Evolutionary conservation across 1,284 basidiomycete species (phyloP), one percentile per base, ranked within the genome.

Genomic region (Rhodotorula sp.): DNA sequence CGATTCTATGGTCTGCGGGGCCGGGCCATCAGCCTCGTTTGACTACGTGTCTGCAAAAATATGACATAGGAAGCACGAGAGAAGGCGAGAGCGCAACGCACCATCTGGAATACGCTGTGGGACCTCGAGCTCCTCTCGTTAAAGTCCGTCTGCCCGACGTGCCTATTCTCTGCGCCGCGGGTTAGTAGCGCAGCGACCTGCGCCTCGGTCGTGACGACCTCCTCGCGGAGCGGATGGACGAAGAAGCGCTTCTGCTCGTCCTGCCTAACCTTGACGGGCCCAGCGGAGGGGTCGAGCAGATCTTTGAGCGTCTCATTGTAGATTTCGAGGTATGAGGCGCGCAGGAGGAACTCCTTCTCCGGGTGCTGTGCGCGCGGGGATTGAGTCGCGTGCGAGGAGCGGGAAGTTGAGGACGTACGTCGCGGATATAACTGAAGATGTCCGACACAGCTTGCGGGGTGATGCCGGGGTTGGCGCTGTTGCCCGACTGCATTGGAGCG

Each of bases 81-180:
- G 34, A 34, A 8, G n/a, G n/a, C n/a, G 41, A 22, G 32, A 17
- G 1, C 22, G 32, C 25, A 9, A 50, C 83, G 78, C 1, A 95
- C 92, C 50, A 96, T 86, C 56, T 94, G 85, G 82, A 97, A 96
- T 0, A 97, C 91, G 72, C 91, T 93, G 82, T 98, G 96, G 82
- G 90, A 92, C 34, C 96, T 86, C 77, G 91, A 94, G 82, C 91
- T 94, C 56, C 94, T 84, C 78, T 94, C 92, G 81, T 99, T 99
- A 93, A 94, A 99, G 81, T 99, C 96, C 25, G 96, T 99, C 75
- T 89, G 91, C 0, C 94, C 95, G 7, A 94, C 95, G 75, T 94
- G 86, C 54, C 96, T 84, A 78, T 94, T 91, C 1, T 89, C 88
- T 80, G 95, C 92, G 15, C 96, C 96, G 36, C 92, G 84, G 73